Conservation (phyloP, 371 early-diverging fungal species). For the Mucor mucedo region DNA sequence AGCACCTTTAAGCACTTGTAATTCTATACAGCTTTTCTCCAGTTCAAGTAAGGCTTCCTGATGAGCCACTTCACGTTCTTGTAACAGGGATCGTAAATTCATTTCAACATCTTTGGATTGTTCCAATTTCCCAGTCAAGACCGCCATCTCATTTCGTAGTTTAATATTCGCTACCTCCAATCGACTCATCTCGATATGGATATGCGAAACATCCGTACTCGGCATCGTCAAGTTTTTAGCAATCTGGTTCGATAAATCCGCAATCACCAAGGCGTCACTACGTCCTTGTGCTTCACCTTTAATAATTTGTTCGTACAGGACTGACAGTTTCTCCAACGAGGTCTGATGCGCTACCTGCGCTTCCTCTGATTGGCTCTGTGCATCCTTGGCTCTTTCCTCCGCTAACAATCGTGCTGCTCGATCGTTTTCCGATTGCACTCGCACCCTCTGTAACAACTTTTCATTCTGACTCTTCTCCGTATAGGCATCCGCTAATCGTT, state of each 20-base stretch:
- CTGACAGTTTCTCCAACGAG: slow-evolving; percentile 45
- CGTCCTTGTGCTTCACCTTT: slow-evolving; percentile 53
- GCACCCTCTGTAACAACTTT: slow-evolving; percentile 30
- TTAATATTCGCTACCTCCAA: slow-evolving; percentile 64
- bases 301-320: slow-evolving; percentile 44
- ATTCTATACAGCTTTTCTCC: slow-evolving; percentile 55
- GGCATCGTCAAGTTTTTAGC: slow-evolving; percentile 27
- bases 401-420: slow-evolving; percentile 43
- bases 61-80: slow-evolving; percentile 48
- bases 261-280: slow-evolving; percentile 42
- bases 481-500: slow-evolving; percentile 46
- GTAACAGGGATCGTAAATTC: slow-evolving; percentile 40
- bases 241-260: slow-evolving; percentile 53
- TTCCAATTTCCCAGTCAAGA: slow-evolving; percentile 52
- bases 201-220: slow-evolving; percentile 35
- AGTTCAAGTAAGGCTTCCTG: slow-evolving; percentile 41
- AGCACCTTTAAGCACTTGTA: slow-evolving; percentile 49
- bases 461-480: slow-evolving; percentile 44
- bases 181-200: slow-evolving; percentile 55
- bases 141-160: slow-evolving; percentile 55
- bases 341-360: slow-evolving; percentile 57
- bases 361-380: slow-evolving; percentile 53
- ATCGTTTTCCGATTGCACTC: slow-evolving; percentile 48
- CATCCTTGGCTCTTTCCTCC: slow-evolving; percentile 51
- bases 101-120: slow-evolving; percentile 57